phyloP scores from a whole-genome alignment of 305 asterid genomes.

The Solanum hybrid region DNA sequence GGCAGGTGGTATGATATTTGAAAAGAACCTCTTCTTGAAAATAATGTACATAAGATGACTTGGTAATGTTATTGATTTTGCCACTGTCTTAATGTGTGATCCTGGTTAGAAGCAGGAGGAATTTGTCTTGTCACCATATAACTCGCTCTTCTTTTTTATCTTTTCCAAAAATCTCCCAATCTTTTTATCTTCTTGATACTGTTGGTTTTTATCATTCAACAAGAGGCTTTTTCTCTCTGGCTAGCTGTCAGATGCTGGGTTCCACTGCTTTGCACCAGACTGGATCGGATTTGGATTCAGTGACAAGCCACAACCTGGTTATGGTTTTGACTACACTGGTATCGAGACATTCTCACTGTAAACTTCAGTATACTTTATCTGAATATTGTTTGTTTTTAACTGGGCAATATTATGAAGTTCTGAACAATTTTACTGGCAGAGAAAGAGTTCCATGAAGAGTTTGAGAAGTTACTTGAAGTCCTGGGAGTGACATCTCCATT shows the following conservation, averaged over 20 bases:
- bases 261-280: slow-evolving; percentile 92
- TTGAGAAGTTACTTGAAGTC: slow-evolving; percentile 67
- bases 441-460: slow-evolving; percentile 83
- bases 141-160: neutral
- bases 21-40: neutral
- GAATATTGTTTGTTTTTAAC: neutral
- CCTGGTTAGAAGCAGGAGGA: neutral
- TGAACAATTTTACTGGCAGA: slow-evolving; percentile 37
- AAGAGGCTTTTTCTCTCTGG: slow-evolving; percentile 8
- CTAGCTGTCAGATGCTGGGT: slow-evolving; percentile 82
- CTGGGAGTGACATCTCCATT: slow-evolving; percentile 66
- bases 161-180: neutral
- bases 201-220: neutral
- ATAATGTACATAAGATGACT: neutral
- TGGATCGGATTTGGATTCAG: slow-evolving; percentile 98
- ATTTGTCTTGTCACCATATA: neutral
- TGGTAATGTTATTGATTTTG: neutral
- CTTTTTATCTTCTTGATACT: slow-evolving; percentile 2
- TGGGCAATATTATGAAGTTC: slow-evolving; percentile 12
- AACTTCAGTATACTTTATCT: neutral
- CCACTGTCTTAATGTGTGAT: neutral
- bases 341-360: slow-evolving; percentile 5
- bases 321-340: slow-evolving; percentile 92
- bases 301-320: slow-evolving; percentile 92
- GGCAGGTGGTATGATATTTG: neutral